Conservation (phyloP, 495 filamentous ascomycete species). For the Penicillium turbatum region DNA sequence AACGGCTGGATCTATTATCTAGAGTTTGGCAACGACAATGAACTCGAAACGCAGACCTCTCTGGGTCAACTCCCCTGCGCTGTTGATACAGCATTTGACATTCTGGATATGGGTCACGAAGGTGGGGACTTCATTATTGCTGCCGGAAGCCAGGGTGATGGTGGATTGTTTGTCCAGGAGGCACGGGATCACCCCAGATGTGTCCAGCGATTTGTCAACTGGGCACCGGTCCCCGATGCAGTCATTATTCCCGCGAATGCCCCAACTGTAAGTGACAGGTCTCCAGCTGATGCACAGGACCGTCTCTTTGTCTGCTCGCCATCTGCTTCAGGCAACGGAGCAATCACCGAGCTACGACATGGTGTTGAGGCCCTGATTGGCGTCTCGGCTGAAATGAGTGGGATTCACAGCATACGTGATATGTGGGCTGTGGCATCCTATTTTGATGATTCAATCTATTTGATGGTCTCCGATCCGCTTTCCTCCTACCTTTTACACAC, state of each 20-base stretch:
- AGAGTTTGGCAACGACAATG: conserved; percentile 51
- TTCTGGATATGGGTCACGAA: conserved; percentile 44
- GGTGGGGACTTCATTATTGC: conserved; percentile 73
- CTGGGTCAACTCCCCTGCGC: conserved; percentile 41
- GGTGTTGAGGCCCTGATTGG: conserved; percentile 66
- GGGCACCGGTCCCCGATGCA: conserved; percentile 76
- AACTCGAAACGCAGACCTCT: conserved; percentile 33
- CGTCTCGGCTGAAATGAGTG: conserved; percentile 46
- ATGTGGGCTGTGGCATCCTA: conserved; percentile 46
- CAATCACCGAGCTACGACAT: conserved; percentile 65
- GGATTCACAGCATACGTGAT: conserved; percentile 30
- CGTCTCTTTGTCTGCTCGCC: conserved; percentile 41
- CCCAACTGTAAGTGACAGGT: conserved; percentile 11
- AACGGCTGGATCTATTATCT: conserved; percentile 70
- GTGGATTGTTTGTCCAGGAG: conserved; percentile 68
- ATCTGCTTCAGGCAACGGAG: conserved; percentile 47
- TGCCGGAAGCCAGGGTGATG: conserved; percentile 76
- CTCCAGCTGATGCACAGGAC: conserved; percentile 20
- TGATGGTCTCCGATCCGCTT: conserved; percentile 39
- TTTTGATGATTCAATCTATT: conserved; percentile 32
- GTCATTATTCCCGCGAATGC: conserved; percentile 41
- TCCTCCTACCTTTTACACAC: conserved; percentile 37
- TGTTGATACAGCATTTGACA: conserved; percentile 45
- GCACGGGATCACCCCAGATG: conserved; percentile 45
- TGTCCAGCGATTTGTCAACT: conserved; percentile 67